A percentile compares a stretch with the other conserved stretches of the same genome.
Conservation (phyloP, 2,329 filamentous ascomycete genomes). For the Ophiostoma montium region DNA sequence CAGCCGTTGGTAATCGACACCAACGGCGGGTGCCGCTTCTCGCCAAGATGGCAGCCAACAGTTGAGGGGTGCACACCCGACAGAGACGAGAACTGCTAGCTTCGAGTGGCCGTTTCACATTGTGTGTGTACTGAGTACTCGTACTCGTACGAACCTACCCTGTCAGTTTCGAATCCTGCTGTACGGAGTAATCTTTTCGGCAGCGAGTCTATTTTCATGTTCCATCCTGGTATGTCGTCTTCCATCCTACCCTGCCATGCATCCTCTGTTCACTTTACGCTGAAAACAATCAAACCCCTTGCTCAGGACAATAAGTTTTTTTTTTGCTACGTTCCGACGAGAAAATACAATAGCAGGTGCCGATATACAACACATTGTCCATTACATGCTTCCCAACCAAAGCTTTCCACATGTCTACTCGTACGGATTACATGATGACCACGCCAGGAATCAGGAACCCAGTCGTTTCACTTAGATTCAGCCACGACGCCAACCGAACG, state of each 20-base stretch:
- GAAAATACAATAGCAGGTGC: no score
- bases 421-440: no score
- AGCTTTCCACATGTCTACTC: not conserved
- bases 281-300: no score
- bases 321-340: no score
- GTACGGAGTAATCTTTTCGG: conserved; percentile 18
- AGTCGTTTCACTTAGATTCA: conserved; percentile 10
- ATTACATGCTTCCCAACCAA: no score
- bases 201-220: not conserved
- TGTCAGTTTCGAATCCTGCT: conserved; percentile 19
- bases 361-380: no score
- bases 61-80: not conserved
- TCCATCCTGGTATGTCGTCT: not conserved
- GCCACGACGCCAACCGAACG: conserved; percentile 1
- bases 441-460: conserved; percentile 1
- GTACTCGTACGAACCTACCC: conserved; percentile 13
- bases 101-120: conserved; percentile 20
- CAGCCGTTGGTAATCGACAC: not conserved
- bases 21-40: not conserved
- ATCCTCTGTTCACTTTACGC: not conserved
- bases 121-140: conserved; percentile 14
- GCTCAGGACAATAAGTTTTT: no score
- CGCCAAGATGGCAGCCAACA: not conserved
- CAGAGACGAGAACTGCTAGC: conserved; percentile 8
- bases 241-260: no score